Conservation (phyloP, 2,329 filamentous ascomycete genomes). For the Pleurostoma richardsiae region DNA sequence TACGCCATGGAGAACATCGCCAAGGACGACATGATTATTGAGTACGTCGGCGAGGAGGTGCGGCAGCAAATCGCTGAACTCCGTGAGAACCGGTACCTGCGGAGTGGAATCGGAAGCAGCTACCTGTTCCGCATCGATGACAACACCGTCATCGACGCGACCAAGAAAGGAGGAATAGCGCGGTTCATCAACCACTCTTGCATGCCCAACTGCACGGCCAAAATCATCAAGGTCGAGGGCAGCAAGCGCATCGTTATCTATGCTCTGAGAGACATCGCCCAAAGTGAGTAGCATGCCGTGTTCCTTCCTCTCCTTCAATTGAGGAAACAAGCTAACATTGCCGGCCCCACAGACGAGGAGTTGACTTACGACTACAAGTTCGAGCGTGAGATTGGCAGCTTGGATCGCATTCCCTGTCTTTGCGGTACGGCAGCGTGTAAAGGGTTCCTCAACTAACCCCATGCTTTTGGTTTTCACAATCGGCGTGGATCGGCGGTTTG, state of each 20-base stretch:
- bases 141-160: conserved; percentile 94
- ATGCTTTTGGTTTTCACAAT: no score
- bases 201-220: conserved; percentile 96
- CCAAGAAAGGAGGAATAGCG: conserved; percentile 96
- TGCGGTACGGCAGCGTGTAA: conserved; percentile 96
- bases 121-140: conserved; percentile 98
- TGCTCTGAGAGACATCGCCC: conserved; percentile 86
- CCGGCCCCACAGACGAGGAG: conserved; percentile 72
- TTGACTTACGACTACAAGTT: conserved; percentile 99
- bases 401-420: conserved; percentile 94
- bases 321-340: conserved; percentile 13
- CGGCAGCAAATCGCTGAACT: conserved; percentile 97
- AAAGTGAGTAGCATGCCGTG: conserved; percentile 68
- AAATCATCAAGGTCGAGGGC: conserved; percentile 98
- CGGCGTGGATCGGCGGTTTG: no score
- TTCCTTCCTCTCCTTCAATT: neutral
- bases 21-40: conserved; percentile 99
- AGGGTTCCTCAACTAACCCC: conserved; percentile 86
- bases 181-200: conserved; percentile 99
- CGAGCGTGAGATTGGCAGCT: conserved; percentile 90
- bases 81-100: conserved; percentile 84
- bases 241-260: conserved; percentile 99
- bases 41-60: conserved; percentile 97
- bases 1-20: conserved; percentile 97
- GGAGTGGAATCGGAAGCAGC: conserved; percentile 94